Percentiles rank a stretch among this genome's conserved stretches.
phyloP scores from a whole-genome alignment of 306 rosid genomes.

The Vigna hirtella region DNA sequence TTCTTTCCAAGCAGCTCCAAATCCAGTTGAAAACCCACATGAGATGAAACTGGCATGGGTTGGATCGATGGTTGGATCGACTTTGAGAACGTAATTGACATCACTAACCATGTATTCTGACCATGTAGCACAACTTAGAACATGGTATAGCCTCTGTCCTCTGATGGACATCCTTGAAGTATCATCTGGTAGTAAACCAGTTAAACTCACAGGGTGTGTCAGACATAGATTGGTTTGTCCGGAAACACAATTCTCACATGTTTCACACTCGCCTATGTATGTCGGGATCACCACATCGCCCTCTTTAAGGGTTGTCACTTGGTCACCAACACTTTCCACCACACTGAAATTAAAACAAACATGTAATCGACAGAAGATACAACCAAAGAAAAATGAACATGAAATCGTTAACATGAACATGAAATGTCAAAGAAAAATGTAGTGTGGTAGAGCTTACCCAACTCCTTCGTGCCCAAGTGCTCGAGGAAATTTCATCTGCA shows the following conservation, averaged over 20 bases:
- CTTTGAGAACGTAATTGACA: slow-evolving; percentile 36
- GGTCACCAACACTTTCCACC: slow-evolving; percentile 43
- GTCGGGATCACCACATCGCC: slow-evolving; percentile 46
- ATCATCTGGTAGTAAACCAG: slow-evolving; percentile 45
- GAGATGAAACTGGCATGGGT: slow-evolving; percentile 51
- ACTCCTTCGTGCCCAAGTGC: slow-evolving; percentile 72
- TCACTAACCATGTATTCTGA: slow-evolving; percentile 46
- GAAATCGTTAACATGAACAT: too few species aligned
- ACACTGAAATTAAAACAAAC: slow-evolving; percentile 31
- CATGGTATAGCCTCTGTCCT: slow-evolving; percentile 38
- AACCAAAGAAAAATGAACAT: too few species aligned
- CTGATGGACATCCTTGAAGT: slow-evolving; percentile 41
- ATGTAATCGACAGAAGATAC: not conserved
- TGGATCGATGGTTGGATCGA: slow-evolving; percentile 43
- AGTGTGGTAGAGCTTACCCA: slow-evolving; percentile 46
- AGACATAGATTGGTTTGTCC: slow-evolving; percentile 42
- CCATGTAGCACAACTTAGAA: slow-evolving; percentile 45
- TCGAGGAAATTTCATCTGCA: slow-evolving; percentile 56
- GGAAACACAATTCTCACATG: slow-evolving; percentile 49
- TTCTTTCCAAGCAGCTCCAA: slow-evolving; percentile 49
- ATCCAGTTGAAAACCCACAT: slow-evolving; percentile 52
- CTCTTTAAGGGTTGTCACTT: slow-evolving; percentile 41
- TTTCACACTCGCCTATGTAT: slow-evolving; percentile 45
- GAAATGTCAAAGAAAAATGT: too few species aligned
- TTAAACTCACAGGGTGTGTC: slow-evolving; percentile 25